phyloP scores from a whole-genome alignment of 2,329 filamentous ascomycete species.

The Malbranchea cinnamomea region DNA sequence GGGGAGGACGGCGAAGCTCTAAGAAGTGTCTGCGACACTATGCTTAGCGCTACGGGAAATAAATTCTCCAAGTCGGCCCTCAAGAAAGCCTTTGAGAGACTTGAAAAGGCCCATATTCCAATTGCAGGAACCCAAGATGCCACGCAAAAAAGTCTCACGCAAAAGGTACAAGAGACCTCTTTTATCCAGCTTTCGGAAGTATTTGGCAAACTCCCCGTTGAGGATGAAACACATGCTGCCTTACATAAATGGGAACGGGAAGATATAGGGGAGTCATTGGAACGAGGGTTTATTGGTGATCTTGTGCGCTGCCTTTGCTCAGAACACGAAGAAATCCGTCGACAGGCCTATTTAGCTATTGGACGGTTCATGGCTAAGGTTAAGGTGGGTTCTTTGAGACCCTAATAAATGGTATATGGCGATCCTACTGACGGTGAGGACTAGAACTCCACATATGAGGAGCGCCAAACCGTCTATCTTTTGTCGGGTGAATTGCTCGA shows the following conservation, averaged over 20 bases:
- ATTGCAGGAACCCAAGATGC: background rate
- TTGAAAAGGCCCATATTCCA: conserved; percentile 9
- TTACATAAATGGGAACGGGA: conserved; percentile 56
- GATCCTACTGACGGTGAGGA: too few species aligned
- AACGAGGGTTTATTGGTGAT: conserved; percentile 56
- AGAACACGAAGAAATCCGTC: conserved; percentile 56
- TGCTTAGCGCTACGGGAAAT: conserved; percentile 26
- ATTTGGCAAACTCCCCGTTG: conserved; percentile 35
- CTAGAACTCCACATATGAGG: conserved; percentile 55
- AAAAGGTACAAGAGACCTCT: conserved; percentile 6
- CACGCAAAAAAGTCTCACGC: conserved; percentile 7
- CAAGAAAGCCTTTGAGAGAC: conserved; percentile 25
- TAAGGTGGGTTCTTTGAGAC: conserved; percentile 20
- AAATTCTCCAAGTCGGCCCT: conserved; percentile 20
- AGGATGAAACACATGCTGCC: conserved; percentile 28
- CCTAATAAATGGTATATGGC: background rate
- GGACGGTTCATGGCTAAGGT: conserved; percentile 34
- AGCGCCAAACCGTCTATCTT: conserved; percentile 64
- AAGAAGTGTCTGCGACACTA: conserved; percentile 29
- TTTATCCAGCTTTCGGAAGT: conserved; percentile 36
- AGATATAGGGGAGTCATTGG: conserved; percentile 61
- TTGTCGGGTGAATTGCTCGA: conserved; percentile 68
- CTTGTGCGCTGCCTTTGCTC: conserved; percentile 66
- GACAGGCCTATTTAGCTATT: conserved; percentile 45
- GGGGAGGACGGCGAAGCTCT: conserved; percentile 37